These are phyloP conservation scores for Calonectria hongkongensis DNA, from an alignment of 2,329 filamentous ascomycete species.

Conservation along the genomic window DNA sequence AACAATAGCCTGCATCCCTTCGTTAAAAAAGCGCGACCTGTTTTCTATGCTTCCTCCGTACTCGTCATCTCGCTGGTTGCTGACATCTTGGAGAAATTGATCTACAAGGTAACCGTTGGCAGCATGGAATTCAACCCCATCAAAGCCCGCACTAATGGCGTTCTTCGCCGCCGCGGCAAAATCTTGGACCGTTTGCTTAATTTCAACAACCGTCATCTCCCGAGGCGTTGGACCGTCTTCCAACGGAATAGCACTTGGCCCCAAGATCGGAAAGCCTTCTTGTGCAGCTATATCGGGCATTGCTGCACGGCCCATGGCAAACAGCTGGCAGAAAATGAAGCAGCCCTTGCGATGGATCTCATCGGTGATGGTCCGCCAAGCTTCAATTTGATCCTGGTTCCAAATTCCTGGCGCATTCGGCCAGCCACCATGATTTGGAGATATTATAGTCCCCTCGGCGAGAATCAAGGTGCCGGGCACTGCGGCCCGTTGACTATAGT, in stretches of 20 bases:
- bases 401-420: slow-evolving; percentile 75
- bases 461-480: slow-evolving; percentile 66
- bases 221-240: slow-evolving; percentile 72
- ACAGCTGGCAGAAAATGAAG: slow-evolving; percentile 78
- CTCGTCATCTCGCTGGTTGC: slow-evolving; percentile 69
- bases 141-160: slow-evolving; percentile 79
- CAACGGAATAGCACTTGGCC: slow-evolving; percentile 58
- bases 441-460: slow-evolving; percentile 67
- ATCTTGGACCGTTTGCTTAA: slow-evolving; percentile 74
- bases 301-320: slow-evolving; percentile 75
- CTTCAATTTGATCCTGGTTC: slow-evolving; percentile 71
- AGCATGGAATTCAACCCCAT: slow-evolving; percentile 78
- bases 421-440: slow-evolving; percentile 56
- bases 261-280: slow-evolving; percentile 55
- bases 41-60: slow-evolving; percentile 74
- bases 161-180: slow-evolving; percentile 73
- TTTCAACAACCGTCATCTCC: slow-evolving; percentile 79
- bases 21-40: slow-evolving; percentile 70
- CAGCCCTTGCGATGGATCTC: slow-evolving; percentile 78
- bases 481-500: slow-evolving; percentile 67
- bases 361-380: slow-evolving; percentile 77
- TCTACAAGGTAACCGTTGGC: slow-evolving; percentile 78
- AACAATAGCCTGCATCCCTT: slow-evolving; percentile 65
- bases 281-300: slow-evolving; percentile 52
- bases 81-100: slow-evolving; percentile 73